Evolutionary conservation across 2,329 filamentous ascomycete species (phyloP), one percentile per base, ranked within the genome.

Genomic region (Paraphaeosphaeria minitans): DNA sequence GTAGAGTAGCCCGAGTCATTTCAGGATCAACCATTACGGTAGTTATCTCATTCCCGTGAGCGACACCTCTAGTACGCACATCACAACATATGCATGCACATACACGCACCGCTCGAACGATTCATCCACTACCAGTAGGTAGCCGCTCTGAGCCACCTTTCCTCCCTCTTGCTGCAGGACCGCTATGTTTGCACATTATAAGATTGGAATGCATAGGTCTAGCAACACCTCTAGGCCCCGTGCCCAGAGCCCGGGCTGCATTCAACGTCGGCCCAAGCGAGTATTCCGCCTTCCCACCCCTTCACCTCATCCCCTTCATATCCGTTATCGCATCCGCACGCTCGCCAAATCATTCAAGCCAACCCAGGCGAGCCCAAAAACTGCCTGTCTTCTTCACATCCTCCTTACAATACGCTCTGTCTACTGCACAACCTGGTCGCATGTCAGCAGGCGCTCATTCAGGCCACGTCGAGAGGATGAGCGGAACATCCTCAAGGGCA

Each of bases 371-470:
- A 31, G 29, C 8, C 21, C 14, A 37, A 24, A 37, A 13, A 31
- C 41, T n/a, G 24, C 39, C 27, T 31, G 19, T 46, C 43, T 43
- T 21, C 14, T 22, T 47, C 31, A 4, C 14, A n/a, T 41, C 21
- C n/a, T 35, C 19, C 7, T 16, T 27, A 9, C 16, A 10, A 16
- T 13, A 42, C 35, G 19, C 2, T 31, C 29, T 8, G 22, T 33
- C 33, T 73, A 77, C 67, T 75, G 72, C 60, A 77, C 74, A 64
- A 77, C 75, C 75, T 75, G 60, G 9, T n/a, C 46, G 19, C 33
- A 9, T 56, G 56, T 61, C 63, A 59, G 56, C 31, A 55, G 31
- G 27, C 29, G 4, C 14, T 66, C 60, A 67, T 55, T 68, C 62
- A 29, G 67, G 65, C 66, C 66, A 67, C 10, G 65, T 67, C 9